Evolutionary conservation across 768 basidiomycete species (phyloP).

Genomic region (Boletus reticulatus): DNA sequence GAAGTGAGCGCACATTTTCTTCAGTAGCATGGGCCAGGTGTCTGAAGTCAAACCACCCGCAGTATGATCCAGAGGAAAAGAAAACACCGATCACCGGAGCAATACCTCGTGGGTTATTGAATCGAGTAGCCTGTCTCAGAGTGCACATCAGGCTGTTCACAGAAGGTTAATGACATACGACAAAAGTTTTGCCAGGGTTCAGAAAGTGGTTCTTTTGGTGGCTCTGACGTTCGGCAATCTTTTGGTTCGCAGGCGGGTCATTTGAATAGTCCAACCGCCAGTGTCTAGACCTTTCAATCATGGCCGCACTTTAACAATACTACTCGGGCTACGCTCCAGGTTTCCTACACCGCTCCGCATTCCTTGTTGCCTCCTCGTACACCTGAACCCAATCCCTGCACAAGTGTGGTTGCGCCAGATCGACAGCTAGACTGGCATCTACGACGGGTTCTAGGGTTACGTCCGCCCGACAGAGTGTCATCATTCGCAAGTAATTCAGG

Average conservation of each 20-base stretch:
- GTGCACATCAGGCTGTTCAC: too few relatives aligned
- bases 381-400: conserved; percentile 28
- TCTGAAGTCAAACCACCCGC: too few relatives aligned
- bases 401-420: conserved; percentile 23
- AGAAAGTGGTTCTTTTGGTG: background rate
- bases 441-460: conserved; percentile 46
- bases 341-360: conserved; percentile 6
- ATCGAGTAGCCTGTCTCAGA: too few relatives aligned
- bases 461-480: conserved; percentile 45
- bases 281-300: too few relatives aligned
- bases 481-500: conserved; percentile 47
- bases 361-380: conserved; percentile 22
- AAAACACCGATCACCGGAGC: too few relatives aligned
- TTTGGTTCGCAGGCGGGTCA: background rate
- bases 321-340: background rate
- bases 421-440: conserved; percentile 14
- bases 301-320: too few relatives aligned
- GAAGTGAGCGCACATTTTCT: too few relatives aligned
- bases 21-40: too few relatives aligned
- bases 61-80: too few relatives aligned
- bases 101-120: too few relatives aligned
- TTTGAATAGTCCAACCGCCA: background rate
- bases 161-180: too few relatives aligned
- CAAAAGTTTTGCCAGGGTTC: too few relatives aligned
- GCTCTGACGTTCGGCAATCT: background rate